phyloP scores from a whole-genome alignment of 2,329 filamentous ascomycete genomes.

The Alternaria conjuncta region DNA sequence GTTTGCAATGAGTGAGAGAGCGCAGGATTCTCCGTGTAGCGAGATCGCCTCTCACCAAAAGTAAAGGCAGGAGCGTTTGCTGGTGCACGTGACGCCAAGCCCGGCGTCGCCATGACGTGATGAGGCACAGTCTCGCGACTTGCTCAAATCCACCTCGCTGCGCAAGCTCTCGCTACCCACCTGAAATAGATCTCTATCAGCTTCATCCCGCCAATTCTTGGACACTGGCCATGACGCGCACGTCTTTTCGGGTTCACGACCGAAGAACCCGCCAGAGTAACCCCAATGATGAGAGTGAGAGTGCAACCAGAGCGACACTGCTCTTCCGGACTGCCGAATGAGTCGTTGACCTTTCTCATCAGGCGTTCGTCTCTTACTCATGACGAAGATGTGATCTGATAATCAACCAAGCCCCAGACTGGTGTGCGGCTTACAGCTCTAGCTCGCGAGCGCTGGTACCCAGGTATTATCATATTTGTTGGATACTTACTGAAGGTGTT shows the following conservation, averaged over 20 bases:
- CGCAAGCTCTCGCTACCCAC: rapidly evolving
- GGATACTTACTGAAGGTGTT: neutral
- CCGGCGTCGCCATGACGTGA: neutral
- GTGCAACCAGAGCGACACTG: no score
- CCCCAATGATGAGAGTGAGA: no score
- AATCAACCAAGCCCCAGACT: neutral
- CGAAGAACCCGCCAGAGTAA: neutral
- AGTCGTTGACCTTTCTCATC: no score
- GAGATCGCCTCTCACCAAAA: neutral
- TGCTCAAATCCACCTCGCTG: neutral
- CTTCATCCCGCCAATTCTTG: rapidly evolving
- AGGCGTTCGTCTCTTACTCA: no score
- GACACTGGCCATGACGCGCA: neutral
- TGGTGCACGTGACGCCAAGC: neutral
- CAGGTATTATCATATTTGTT: neutral
- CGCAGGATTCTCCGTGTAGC: neutral
- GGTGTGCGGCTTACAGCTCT: neutral
- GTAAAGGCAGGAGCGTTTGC: neutral
- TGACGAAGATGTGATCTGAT: neutral
- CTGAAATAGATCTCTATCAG: rapidly evolving
- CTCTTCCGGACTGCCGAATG: no score
- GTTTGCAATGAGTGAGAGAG: rapidly evolving
- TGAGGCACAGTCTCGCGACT: neutral
- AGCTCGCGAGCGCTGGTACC: neutral
- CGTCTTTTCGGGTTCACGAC: neutral